phyloP scores from a whole-genome alignment of 2,329 filamentous ascomycete genomes.

The Dactylellina parvicollis region DNA sequence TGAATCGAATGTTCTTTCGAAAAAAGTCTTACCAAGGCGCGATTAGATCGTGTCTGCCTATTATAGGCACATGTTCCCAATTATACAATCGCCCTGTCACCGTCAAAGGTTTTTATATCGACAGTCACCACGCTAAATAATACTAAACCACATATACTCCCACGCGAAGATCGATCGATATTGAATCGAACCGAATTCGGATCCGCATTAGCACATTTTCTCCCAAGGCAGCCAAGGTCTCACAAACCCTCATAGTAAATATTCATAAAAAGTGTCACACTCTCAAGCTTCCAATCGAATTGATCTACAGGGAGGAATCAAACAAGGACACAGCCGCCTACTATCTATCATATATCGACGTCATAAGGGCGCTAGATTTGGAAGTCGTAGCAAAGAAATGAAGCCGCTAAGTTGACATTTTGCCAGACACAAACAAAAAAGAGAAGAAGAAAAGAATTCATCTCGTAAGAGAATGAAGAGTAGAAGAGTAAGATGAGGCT shows the following conservation, averaged over 20 bases:
- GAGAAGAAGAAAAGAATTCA: slow-evolving; percentile 10
- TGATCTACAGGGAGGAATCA: slow-evolving; percentile 30
- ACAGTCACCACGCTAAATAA: background rate
- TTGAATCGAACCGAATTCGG: background rate
- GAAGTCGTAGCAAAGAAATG: slow-evolving; percentile 35
- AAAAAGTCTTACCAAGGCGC: background rate
- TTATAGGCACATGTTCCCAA: slow-evolving; percentile 8
- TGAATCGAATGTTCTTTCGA: slow-evolving; percentile 2
- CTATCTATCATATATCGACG: slow-evolving; percentile 47
- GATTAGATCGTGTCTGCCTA: slow-evolving; percentile 16
- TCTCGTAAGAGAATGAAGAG: slow-evolving; percentile 24
- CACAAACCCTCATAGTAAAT: background rate
- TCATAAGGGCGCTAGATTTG: slow-evolving; percentile 48
- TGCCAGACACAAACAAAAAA: background rate
- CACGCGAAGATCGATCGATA: slow-evolving; percentile 2
- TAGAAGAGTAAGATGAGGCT: slow-evolving; percentile 1
- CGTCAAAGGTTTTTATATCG: too few relatives aligned
- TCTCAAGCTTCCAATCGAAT: background rate
- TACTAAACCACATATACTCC: background rate
- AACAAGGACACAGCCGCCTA: slow-evolving; percentile 20
- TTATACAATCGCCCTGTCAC: too few relatives aligned
- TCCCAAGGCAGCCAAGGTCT: background rate
- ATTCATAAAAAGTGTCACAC: slow-evolving; percentile 1
- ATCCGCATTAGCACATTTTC: background rate
- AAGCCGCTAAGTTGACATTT: slow-evolving; percentile 53